Evolutionary conservation across 75 land plant species (phyloP).

Genomic region (Pinus tabuliformis): DNA sequence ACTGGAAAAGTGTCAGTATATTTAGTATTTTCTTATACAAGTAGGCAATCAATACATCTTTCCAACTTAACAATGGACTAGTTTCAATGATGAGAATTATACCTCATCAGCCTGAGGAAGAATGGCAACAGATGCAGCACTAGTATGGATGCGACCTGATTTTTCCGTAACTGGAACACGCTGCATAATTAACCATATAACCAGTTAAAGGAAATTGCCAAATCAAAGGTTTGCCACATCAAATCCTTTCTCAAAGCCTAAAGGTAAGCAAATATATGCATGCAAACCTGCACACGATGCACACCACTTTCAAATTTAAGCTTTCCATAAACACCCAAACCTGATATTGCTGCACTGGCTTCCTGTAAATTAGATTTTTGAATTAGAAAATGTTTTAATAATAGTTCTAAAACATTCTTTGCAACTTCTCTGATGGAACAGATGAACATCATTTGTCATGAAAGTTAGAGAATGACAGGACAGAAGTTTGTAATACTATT

Average conservation of each 20-base stretch:
- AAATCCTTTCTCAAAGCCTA: neutral
- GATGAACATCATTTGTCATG: neutral
- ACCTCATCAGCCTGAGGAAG: constrained; percentile 99
- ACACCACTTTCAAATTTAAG: constrained; percentile 99
- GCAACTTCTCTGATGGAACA: neutral
- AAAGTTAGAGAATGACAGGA: neutral
- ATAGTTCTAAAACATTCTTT: neutral
- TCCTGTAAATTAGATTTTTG: constrained; percentile 51
- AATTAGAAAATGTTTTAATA: neutral
- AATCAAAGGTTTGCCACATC: neutral
- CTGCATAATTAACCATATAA: constrained; percentile 41
- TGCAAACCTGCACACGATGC: constrained; percentile 92
- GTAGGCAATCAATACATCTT: neutral
- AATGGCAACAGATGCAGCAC: constrained; percentile 97
- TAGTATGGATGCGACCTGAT: constrained; percentile 92
- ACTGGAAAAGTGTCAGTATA: neutral
- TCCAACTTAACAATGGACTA: neutral
- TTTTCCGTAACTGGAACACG: constrained; percentile 96
- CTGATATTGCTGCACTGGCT: constrained; percentile 94
- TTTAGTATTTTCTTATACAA: neutral
- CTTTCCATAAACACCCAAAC: constrained; percentile 83
- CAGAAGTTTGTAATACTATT: neutral
- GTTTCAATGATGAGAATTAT: neutral
- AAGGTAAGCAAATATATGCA: constrained; percentile 1
- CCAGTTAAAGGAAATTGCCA: neutral